Conservation (phyloP, 345 rosid species). For the Camelina neglecta region DNA sequence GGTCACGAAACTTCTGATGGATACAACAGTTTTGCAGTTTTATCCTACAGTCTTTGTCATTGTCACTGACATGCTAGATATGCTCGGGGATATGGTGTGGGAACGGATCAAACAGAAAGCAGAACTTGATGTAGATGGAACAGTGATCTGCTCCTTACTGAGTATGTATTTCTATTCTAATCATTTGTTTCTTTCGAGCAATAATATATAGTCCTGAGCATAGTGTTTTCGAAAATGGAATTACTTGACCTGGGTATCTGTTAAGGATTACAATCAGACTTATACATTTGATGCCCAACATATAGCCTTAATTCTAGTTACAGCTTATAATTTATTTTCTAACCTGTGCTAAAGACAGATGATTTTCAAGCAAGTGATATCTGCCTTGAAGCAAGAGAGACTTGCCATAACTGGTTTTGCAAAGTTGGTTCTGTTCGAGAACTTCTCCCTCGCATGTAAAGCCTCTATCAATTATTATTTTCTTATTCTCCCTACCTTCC, state of each 20-base stretch:
- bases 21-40: slow-evolving; percentile 83
- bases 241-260: slow-evolving; percentile 3
- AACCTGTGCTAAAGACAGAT: slow-evolving; percentile 55
- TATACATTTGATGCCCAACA: slow-evolving; percentile 22
- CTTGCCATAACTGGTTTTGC: slow-evolving; percentile 91
- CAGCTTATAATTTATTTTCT: slow-evolving; percentile 27
- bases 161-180: slow-evolving; percentile 48
- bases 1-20: slow-evolving; percentile 93
- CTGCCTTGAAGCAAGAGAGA: slow-evolving; percentile 79
- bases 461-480: slow-evolving; percentile 30
- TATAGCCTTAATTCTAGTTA: slow-evolving; percentile 21
- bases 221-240: background rate
- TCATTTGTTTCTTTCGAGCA: slow-evolving; percentile 16
- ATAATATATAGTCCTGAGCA: background rate
- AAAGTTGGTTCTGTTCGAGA: slow-evolving; percentile 84
- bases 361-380: slow-evolving; percentile 69
- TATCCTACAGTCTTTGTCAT: slow-evolving; percentile 91
- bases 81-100: slow-evolving; percentile 96
- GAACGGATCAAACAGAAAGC: slow-evolving; percentile 83
- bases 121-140: slow-evolving; percentile 73
- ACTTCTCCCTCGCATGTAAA: slow-evolving; percentile 94
- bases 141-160: slow-evolving; percentile 53
- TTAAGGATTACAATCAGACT: slow-evolving; percentile 15
- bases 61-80: slow-evolving; percentile 80
- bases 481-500: slow-evolving; percentile 12